Percentiles rank a stretch among this genome's conserved stretches.
Conservation (phyloP, 2,329 filamentous ascomycete genomes). For the Phialemoniopsis sp. region DNA sequence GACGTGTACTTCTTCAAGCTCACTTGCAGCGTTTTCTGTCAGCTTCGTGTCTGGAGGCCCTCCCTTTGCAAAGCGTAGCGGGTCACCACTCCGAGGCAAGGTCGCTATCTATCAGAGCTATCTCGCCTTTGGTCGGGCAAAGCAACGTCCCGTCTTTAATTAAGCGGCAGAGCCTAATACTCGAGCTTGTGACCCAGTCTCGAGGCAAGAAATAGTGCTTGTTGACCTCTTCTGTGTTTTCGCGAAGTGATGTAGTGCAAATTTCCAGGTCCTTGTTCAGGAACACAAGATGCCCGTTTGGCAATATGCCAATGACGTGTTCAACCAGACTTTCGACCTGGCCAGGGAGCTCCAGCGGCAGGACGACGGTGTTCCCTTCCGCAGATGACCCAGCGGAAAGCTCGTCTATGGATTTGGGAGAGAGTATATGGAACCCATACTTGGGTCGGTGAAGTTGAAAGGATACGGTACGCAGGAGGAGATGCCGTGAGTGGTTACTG, state of each 20-base stretch:
- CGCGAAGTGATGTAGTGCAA: constrained; percentile 7
- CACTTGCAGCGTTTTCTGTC: no score
- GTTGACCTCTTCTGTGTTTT: background rate
- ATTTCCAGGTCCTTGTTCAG: constrained; percentile 12
- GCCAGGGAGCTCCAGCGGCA: constrained; percentile 1
- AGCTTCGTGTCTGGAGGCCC: no score
- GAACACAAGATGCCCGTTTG: constrained; percentile 12
- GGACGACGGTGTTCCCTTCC: background rate
- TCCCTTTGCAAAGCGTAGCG: no score
- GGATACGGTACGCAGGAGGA: no score
- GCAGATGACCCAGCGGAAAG: background rate
- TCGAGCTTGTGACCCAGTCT: constrained; percentile 13
- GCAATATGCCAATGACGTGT: constrained; percentile 11
- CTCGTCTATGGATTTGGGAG: no score
- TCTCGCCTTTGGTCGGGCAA: constrained; percentile 12
- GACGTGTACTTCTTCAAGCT: no score
- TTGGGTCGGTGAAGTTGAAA: no score
- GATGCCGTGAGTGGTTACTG: constrained; percentile 1
- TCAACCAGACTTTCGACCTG: background rate
- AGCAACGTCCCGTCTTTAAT: constrained; percentile 11
- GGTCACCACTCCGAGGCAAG: constrained; percentile 11
- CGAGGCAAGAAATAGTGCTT: constrained; percentile 16
- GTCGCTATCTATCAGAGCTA: constrained; percentile 10
- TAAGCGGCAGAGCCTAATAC: constrained; percentile 9
- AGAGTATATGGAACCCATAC: no score